Evolutionary conservation across 2,329 filamentous ascomycete genomes (phyloP).

Genomic region (Clarireedia paspali): DNA sequence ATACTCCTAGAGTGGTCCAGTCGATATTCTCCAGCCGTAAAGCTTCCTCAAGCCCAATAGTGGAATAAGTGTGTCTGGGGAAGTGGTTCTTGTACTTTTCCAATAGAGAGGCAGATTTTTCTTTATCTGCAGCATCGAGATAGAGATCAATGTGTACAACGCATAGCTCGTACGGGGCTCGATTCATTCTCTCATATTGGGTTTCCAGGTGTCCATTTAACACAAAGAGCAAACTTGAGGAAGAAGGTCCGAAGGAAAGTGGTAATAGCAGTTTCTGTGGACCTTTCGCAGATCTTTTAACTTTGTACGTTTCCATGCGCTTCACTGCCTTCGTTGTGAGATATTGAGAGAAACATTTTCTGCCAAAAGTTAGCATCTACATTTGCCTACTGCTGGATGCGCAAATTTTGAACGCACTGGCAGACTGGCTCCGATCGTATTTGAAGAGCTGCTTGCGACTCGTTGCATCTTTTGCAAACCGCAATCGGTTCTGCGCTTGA

Average conservation of each 20-base stretch:
- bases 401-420: slow-evolving; percentile 19
- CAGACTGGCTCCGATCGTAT: slow-evolving; percentile 29
- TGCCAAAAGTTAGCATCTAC: slow-evolving; percentile 29
- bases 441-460: slow-evolving; percentile 22
- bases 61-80: slow-evolving; percentile 56
- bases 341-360: slow-evolving; percentile 71
- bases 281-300: slow-evolving; percentile 33
- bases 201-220: slow-evolving; percentile 61
- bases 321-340: slow-evolving; percentile 73
- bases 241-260: slow-evolving; percentile 77
- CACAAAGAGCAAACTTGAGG: slow-evolving; percentile 67
- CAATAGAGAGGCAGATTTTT: slow-evolving; percentile 29
- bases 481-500: background rate
- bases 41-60: slow-evolving; percentile 55
- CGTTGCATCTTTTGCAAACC: slow-evolving; percentile 26
- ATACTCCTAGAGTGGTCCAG: slow-evolving; percentile 39
- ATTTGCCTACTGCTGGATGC: slow-evolving; percentile 8
- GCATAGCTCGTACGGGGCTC: slow-evolving; percentile 59
- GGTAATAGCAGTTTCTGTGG: slow-evolving; percentile 58
- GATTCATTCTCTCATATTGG: slow-evolving; percentile 56
- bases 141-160: slow-evolving; percentile 41
- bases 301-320: slow-evolving; percentile 60
- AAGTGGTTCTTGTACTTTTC: slow-evolving; percentile 49
- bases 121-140: slow-evolving; percentile 23
- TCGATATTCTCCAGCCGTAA: slow-evolving; percentile 45